These are phyloP conservation scores for Chamaecrista fasciculata DNA, from an alignment of 306 rosid genomes.

Conservation along the genomic window DNA sequence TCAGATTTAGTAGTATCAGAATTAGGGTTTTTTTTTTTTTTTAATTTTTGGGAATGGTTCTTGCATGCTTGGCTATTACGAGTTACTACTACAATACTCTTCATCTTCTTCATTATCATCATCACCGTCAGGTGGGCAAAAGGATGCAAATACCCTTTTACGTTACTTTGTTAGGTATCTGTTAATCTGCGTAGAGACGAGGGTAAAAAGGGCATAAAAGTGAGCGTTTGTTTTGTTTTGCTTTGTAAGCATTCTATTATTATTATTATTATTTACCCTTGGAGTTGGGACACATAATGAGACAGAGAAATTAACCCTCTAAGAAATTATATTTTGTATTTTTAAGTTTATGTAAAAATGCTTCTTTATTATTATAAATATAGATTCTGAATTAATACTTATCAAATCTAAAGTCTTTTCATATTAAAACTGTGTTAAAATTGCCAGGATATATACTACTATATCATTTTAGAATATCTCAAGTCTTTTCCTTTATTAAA, in stretches of 20 bases:
- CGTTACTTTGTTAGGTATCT: constrained; percentile 5
- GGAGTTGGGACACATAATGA: too few species aligned
- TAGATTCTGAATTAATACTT: too few species aligned
- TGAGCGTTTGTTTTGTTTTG: constrained; percentile 44
- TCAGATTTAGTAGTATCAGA: constrained; percentile 36
- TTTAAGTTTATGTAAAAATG: too few species aligned
- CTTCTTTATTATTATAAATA: too few species aligned
- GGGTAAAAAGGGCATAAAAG: constrained; percentile 48
- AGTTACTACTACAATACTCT: background rate
- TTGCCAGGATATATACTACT: too few species aligned
- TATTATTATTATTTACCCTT: too few species aligned
- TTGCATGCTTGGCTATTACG: constrained; percentile 6
- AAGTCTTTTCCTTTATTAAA: too few species aligned
- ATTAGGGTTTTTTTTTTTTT: constrained; percentile 9
- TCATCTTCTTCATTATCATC: background rate
- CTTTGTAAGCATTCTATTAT: background rate
- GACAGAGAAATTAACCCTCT: too few species aligned
- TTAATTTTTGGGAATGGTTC: background rate
- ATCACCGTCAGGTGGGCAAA: constrained; percentile 10
- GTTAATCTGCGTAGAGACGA: constrained; percentile 3
- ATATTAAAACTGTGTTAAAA: too few species aligned
- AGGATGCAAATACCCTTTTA: constrained; percentile 17
- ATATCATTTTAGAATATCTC: too few species aligned
- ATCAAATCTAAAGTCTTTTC: too few species aligned
- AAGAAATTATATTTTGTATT: too few species aligned